phyloP scores from a whole-genome alignment of 148 eudicot genomes.

The Vaccinium myrtillus region DNA sequence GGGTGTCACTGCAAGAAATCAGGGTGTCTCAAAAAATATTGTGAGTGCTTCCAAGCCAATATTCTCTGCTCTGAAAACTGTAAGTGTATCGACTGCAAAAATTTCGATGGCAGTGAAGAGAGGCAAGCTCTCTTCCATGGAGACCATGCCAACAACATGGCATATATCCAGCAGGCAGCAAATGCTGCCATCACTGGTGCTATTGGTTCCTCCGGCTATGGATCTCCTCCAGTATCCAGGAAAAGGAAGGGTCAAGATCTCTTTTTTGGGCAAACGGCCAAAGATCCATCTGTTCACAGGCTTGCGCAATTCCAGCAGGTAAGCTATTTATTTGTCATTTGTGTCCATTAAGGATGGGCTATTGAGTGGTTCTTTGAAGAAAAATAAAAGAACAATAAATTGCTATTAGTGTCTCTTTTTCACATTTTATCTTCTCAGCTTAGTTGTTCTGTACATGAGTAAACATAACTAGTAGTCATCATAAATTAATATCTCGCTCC shows the following conservation, averaged over 20 bases:
- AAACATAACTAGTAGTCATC: background rate
- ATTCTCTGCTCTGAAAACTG: constrained; percentile 93
- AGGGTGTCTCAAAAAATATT: constrained; percentile 91
- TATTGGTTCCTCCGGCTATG: constrained; percentile 86
- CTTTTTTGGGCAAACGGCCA: constrained; percentile 48
- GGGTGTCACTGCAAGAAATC: constrained; percentile 99
- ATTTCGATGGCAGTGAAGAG: constrained; percentile 95
- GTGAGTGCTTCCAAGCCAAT: constrained; percentile 96
- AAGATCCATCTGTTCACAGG: constrained; percentile 57
- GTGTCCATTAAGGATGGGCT: background rate
- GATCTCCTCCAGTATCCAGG: constrained; percentile 64
- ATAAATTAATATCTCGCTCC: background rate
- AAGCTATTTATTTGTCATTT: constrained; percentile 7
- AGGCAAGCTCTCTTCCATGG: constrained; percentile 90
- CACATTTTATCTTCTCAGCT: constrained; percentile 10
- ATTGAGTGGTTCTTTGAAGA: background rate
- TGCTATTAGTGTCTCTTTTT: constrained; percentile 1
- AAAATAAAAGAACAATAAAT: background rate
- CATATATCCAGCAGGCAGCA: constrained; percentile 81
- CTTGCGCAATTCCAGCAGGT: constrained; percentile 67
- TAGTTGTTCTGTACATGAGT: background rate
- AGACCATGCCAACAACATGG: constrained; percentile 71
- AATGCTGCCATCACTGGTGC: constrained; percentile 97
- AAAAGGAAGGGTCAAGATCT: constrained; percentile 79
- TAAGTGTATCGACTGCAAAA: constrained; percentile 93